Base-by-base conservation (phyloP, 1,139 yeast genomes). In the Wickerhamomyces sp. region DNA sequence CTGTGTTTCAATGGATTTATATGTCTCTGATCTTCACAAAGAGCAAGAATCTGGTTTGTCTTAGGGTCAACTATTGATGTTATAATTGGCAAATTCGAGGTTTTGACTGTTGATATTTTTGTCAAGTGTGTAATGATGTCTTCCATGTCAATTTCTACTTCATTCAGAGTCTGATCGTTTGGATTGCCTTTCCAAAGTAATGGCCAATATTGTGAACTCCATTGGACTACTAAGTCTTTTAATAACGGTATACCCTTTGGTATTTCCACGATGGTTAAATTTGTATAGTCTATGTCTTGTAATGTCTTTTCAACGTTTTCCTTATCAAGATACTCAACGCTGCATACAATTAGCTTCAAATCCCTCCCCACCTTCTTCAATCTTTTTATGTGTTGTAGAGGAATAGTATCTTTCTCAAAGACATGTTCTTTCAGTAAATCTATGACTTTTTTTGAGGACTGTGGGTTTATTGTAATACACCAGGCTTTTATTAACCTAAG, bases 141-240 rank as follows among this genome's bases (percentile, higher is more conserved):
- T 0, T 52, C 61, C 35, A 78, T 65, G 47, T 84, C 76, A 38
- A 80, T 63, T 14, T 59, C 54, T 24, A 74, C 63, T 36, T 77
- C 70, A 35, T 76, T 75, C 19, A 88, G 65, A 33, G 78, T 78
- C 54, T 87, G 92, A 38, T 85, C 82, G 47, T 82, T 72, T 0
- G 96, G 95, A 54, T 90, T 87, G 0, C 97, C 97, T 50, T 89
- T 81, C 97, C 97, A 92, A 26, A 88, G 70, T 43, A 87, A 64
- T 0, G 97, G 97, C 98, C 98, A 92, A 46, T 74, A 76, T 26
- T 59, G 46, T 1, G 56, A 45, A 1, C 90, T 73, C 97, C 96
- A 89, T 33, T 67, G 65, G 1, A 61, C 47, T 8, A 83, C 72
- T 14, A 77, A 61, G 19, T 81, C 88, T 52, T 81, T 84, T 2